A percentile compares a stretch with the other conserved stretches of the same genome.
Evolutionary conservation across 2,329 filamentous ascomycete genomes (phyloP).

Genomic region (Podosphaera aphanis): DNA sequence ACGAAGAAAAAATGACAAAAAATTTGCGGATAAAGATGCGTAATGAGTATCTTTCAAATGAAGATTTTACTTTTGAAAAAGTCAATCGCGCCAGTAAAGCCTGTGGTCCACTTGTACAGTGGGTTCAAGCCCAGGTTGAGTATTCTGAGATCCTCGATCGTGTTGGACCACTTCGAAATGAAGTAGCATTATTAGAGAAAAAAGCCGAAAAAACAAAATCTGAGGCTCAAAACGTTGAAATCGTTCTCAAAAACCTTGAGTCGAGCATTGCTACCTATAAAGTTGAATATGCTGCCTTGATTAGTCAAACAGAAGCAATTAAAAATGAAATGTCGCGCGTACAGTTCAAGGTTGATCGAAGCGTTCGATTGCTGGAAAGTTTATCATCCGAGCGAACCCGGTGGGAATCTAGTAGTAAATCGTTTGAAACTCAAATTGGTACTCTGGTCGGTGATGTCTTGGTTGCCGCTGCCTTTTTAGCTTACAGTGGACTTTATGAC

Average conservation of each 20-base stretch:
- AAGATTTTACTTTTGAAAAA: conserved; percentile 88
- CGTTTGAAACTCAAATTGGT: conserved; percentile 92
- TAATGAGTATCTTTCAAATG: conserved; percentile 72
- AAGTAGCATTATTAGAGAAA: conserved; percentile 70
- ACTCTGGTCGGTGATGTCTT: conserved; percentile 90
- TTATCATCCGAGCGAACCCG: conserved; percentile 77
- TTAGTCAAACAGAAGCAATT: conserved; percentile 92
- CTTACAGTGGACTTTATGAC: conserved; percentile 90
- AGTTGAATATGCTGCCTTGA: conserved; percentile 80
- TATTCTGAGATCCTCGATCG: conserved; percentile 95
- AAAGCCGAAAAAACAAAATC: conserved; percentile 81
- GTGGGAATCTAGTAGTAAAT: conserved; percentile 95
- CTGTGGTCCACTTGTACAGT: conserved; percentile 88
- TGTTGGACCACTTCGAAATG: conserved; percentile 75
- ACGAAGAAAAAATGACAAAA: conserved; percentile 82
- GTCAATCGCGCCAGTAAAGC: conserved; percentile 93
- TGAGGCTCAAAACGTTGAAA: conserved; percentile 73
- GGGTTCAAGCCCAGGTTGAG: conserved; percentile 88
- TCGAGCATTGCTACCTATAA: conserved; percentile 87
- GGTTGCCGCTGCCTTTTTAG: conserved; percentile 87
- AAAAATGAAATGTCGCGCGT: conserved; percentile 91
- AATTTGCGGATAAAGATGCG: conserved; percentile 67
- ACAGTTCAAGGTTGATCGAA: conserved; percentile 93
- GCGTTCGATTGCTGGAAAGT: conserved; percentile 80
- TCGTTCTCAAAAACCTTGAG: conserved; percentile 65